Conservation (phyloP, 139 green algal species). For the Nannochloris sp. region DNA sequence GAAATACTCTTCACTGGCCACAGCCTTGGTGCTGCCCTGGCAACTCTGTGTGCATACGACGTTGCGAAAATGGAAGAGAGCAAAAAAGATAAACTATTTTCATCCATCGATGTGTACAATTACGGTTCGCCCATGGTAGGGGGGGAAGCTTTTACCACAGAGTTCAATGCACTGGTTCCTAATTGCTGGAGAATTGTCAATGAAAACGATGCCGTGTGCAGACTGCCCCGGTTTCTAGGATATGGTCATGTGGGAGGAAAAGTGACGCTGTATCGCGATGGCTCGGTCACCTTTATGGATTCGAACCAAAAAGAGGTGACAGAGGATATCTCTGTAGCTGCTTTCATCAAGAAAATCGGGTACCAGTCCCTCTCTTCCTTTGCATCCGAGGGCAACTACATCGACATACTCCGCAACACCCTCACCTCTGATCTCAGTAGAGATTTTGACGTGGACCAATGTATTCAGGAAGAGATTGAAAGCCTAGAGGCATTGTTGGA, state of each 20-base stretch:
- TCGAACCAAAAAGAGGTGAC: constrained; percentile 7
- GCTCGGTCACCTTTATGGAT: constrained; percentile 11
- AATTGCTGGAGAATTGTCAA: constrained; percentile 66
- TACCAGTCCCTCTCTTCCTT: not conserved
- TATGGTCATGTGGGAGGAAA: constrained; percentile 58
- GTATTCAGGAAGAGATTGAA: constrained; percentile 15
- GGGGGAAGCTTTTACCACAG: constrained; percentile 51
- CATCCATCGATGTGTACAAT: constrained; percentile 52
- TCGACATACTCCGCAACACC: too few species aligned
- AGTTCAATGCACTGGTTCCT: constrained; percentile 47
- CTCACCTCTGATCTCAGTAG: not conserved
- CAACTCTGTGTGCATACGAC: constrained; percentile 72
- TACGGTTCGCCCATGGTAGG: constrained; percentile 72
- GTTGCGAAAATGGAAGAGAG: constrained; percentile 32
- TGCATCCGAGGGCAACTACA: not conserved
- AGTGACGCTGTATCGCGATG: constrained; percentile 20
- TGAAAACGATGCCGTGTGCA: constrained; percentile 47
- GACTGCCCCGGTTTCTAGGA: constrained; percentile 60
- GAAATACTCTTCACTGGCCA: constrained; percentile 56
- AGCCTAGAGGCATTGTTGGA: constrained; percentile 14
- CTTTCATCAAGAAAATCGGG: not conserved
- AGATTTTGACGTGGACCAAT: not conserved
- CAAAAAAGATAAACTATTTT: not conserved
- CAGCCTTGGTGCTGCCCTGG: constrained; percentile 73
- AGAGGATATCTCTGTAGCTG: constrained; percentile 5